Evolutionary conservation across 2,329 filamentous ascomycete species (phyloP).

Genomic region (Penicillium crustosum): DNA sequence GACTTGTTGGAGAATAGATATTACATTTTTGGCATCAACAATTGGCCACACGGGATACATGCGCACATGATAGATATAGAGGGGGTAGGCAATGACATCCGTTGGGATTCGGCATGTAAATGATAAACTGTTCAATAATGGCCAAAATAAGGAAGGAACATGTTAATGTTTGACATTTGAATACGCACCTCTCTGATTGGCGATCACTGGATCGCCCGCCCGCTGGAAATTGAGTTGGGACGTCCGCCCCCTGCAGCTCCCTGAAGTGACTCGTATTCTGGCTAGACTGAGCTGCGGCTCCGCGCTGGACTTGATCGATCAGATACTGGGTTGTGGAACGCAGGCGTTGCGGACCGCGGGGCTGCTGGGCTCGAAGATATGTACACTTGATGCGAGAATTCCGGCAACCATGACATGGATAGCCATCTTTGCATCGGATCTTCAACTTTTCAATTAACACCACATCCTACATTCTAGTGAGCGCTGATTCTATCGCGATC

Average conservation of each 20-base stretch:
- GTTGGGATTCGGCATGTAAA: neutral
- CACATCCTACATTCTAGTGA: neutral
- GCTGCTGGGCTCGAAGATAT: slow-evolving; percentile 49
- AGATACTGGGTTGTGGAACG: neutral
- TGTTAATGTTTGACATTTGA: neutral
- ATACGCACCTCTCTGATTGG: neutral
- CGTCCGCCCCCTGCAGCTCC: neutral
- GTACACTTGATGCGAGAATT: slow-evolving; percentile 44
- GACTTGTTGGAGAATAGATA: neutral
- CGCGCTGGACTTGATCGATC: neutral
- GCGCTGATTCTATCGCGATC: neutral
- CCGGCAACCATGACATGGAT: slow-evolving; percentile 25
- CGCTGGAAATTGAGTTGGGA: neutral
- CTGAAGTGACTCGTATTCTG: neutral
- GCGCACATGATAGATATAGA: neutral
- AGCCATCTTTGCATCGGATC: neutral
- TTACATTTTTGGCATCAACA: neutral
- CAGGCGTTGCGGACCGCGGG: slow-evolving; percentile 33
- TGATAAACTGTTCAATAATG: neutral
- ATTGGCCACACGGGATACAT: neutral
- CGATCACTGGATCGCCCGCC: neutral
- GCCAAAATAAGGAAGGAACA: neutral
- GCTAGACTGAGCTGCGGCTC: neutral
- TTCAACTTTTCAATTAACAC: neutral
- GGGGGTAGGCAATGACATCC: neutral